Percentiles rank a stretch among this genome's conserved stretches.
These are phyloP conservation scores for Pestalotiopsis sp. DNA, from an alignment of 2,329 filamentous ascomycete species.

Conservation along the genomic window DNA sequence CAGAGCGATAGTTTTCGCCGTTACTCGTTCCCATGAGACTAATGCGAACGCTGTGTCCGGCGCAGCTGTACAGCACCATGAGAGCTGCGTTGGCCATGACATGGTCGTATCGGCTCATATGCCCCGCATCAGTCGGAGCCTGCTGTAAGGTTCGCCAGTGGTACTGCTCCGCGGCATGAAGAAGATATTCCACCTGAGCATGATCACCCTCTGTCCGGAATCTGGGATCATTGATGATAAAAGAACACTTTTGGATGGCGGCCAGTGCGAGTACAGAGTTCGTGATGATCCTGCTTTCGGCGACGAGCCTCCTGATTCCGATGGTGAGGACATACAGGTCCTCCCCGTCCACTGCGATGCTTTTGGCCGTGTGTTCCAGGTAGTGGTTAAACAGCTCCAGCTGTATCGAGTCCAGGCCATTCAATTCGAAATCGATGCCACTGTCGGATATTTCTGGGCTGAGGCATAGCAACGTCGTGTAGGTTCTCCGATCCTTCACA, in stretches of 20 bases:
- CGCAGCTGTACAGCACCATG: slow-evolving; percentile 1
- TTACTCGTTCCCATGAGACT: neutral
- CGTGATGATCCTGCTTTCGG: neutral
- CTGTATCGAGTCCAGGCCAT: neutral
- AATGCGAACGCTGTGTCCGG: neutral
- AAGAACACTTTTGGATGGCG: neutral
- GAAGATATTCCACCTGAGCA: neutral
- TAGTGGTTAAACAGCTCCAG: neutral
- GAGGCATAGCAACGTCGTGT: no score
- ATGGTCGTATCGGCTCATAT: neutral
- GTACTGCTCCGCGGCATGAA: neutral
- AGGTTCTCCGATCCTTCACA: neutral
- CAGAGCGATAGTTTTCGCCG: neutral
- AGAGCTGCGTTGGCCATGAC: neutral
- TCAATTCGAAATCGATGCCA: neutral
- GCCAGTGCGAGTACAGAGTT: neutral
- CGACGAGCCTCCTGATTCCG: neutral
- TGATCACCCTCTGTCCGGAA: neutral
- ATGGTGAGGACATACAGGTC: neutral
- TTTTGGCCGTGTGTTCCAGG: neutral
- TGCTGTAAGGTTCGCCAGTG: neutral
- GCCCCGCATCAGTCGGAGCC: neutral
- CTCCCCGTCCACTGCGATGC: neutral
- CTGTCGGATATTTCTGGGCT: neutral
- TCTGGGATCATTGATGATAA: neutral